A percentile compares a stretch with the other conserved stretches of the same genome.
phyloP scores from a whole-genome alignment of 805 yeast genomes.

The Candida endomychidarum region DNA sequence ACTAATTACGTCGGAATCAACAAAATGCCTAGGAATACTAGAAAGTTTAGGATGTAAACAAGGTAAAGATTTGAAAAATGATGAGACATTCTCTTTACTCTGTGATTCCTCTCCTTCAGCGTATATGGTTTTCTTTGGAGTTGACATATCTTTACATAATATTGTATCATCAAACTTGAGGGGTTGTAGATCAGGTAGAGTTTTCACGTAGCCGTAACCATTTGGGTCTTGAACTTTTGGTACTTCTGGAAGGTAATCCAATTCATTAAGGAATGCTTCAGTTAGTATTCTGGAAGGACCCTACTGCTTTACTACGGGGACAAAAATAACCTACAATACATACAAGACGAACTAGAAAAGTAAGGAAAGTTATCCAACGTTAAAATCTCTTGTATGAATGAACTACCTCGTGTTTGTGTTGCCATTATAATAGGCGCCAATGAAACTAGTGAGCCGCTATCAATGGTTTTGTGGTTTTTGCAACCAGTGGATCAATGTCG shows the following conservation, averaged over 20 bases:
- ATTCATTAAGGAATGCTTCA: background rate
- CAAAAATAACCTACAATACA: no score
- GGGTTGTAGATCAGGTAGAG: background rate
- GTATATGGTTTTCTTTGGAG: conserved; percentile 7
- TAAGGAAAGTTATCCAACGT: conserved; percentile 2
- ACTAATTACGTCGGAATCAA: background rate
- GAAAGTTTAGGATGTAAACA: background rate
- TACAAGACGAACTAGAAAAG: background rate
- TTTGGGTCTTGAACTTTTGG: conserved; percentile 1
- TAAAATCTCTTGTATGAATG: background rate
- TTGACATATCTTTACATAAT: conserved; percentile 7
- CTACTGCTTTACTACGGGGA: background rate
- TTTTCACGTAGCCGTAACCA: conserved; percentile 2
- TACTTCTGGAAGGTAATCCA: conserved; percentile 1
- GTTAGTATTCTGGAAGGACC: conserved; percentile 4
- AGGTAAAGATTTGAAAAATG: background rate
- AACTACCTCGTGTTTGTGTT: background rate
- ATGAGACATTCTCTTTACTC: background rate
- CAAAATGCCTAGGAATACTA: background rate
- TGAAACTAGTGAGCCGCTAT: conserved; percentile 1
- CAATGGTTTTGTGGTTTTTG: conserved; percentile 4
- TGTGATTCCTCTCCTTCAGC: background rate
- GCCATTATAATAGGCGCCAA: no score
- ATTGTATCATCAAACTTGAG: conserved; percentile 6
- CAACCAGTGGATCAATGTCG: background rate